Base-by-base conservation (phyloP, 2,329 filamentous ascomycete genomes). In the Cladosporium sp. region DNA sequence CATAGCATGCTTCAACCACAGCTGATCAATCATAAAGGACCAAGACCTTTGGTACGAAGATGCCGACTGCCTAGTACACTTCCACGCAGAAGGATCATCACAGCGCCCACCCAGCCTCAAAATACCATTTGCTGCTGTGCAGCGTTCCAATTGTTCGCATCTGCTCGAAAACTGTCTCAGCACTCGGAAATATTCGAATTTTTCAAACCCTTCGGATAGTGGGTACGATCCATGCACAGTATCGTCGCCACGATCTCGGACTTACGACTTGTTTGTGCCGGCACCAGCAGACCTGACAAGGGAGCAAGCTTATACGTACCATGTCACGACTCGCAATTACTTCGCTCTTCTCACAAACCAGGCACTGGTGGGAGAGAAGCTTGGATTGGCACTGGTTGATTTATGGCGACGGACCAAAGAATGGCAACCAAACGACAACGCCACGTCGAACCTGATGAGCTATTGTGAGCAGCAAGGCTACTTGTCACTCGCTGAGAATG, bases 391-490 rank as follows among this genome's bases (percentile, higher is more conserved):
- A 0, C 78, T 93, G 11, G 83, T 89, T 16, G 82, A 83, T 26
- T 80, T 94, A n/a, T 79, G 90, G 69, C 83, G 86, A 65, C 86
- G 85, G 67, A 85, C 93, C 80, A 79, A 85, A 46, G 66, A 70
- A 28, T 77, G 76, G 72, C 71, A 71, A 21, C 67, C 69, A 10
- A 79, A 80, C 2, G 80, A 81, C 30, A 59, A 63, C 8, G 69
- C 67, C 10, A 68, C 66, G 18, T 69, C 65, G 28, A 65, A 66
- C 30, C 79, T 93, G 61, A 77, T 90, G 59, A 79, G 79, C 23
- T 95, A 91, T 73, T 82, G 90, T 51, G 86, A 91, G 53, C 82
- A 86, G 62, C 85, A 90, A 74, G 90, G 90, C 16, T 94, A 94
- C 71, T 76, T 88, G 8, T 83, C 88, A 66, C 84, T 93, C 73